phyloP scores from a whole-genome alignment of 2,329 filamentous ascomycete genomes.

The Aspergillus puulaauensis region DNA sequence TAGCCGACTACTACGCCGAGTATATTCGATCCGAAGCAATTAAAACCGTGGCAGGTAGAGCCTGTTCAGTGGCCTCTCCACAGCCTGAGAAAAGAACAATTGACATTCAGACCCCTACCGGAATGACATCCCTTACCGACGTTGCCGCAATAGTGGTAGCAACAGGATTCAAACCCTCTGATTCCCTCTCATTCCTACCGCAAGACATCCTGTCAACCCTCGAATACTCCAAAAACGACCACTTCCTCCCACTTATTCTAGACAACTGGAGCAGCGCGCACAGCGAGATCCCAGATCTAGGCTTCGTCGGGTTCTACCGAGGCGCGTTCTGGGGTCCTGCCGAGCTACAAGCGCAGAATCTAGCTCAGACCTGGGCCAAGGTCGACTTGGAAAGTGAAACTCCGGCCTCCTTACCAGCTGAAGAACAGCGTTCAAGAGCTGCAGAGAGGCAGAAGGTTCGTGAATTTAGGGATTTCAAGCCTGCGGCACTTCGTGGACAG shows the following conservation, averaged over 20 bases:
- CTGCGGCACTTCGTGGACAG: slow-evolving; percentile 51
- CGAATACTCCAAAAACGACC: slow-evolving; percentile 55
- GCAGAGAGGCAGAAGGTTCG: slow-evolving; percentile 26
- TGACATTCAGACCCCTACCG: slow-evolving; percentile 40
- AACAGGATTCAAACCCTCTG: slow-evolving; percentile 69
- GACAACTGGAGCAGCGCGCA: slow-evolving; percentile 67
- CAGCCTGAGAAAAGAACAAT: slow-evolving; percentile 15
- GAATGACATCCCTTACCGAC: slow-evolving; percentile 49
- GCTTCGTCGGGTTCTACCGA: slow-evolving; percentile 81
- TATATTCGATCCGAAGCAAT: slow-evolving; percentile 69
- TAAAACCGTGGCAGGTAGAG: slow-evolving; percentile 48
- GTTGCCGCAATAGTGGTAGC: slow-evolving; percentile 70
- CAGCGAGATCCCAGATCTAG: slow-evolving; percentile 61
- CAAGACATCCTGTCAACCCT: slow-evolving; percentile 56
- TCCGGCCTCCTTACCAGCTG: not conserved
- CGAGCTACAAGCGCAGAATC: slow-evolving; percentile 77
- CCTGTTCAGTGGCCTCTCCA: slow-evolving; percentile 13
- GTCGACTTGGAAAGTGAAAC: not conserved
- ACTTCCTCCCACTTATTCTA: slow-evolving; percentile 63
- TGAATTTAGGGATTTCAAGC: slow-evolving; percentile 17
- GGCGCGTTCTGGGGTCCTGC: slow-evolving; percentile 84
- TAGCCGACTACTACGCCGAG: slow-evolving; percentile 71
- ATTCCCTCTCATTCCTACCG: slow-evolving; percentile 66
- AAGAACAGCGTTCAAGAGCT: slow-evolving; percentile 22
- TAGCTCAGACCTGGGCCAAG: slow-evolving; percentile 61